phyloP scores from a whole-genome alignment of 2,329 filamentous ascomycete genomes.

The Aureobasidium mangrovei region DNA sequence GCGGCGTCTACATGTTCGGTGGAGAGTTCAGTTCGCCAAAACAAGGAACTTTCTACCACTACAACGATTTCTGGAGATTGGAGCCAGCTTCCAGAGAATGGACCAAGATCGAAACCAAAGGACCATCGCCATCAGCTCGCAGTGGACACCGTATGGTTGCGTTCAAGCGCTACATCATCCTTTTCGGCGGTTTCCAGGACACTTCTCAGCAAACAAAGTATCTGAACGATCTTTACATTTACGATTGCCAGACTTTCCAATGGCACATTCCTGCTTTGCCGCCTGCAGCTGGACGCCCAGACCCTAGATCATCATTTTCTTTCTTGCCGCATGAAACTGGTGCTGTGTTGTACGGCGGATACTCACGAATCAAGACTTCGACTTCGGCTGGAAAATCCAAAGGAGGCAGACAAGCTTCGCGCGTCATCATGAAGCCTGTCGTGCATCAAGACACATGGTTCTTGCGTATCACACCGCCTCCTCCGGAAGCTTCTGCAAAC shows the following conservation, averaged over 20 bases:
- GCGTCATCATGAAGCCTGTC: constrained; percentile 73
- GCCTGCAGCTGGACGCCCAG: constrained; percentile 74
- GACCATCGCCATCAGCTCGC: constrained; percentile 71
- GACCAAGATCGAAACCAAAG: constrained; percentile 75
- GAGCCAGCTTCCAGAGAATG: constrained; percentile 81
- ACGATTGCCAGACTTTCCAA: constrained; percentile 77
- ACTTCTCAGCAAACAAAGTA: constrained; percentile 94
- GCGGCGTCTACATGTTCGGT: constrained; percentile 83
- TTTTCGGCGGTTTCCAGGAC: constrained; percentile 96
- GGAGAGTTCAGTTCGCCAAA: constrained; percentile 96
- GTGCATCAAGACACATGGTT: constrained; percentile 96
- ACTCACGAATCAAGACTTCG: constrained; percentile 77
- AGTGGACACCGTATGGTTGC: constrained; percentile 86
- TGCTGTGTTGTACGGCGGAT: constrained; percentile 85
- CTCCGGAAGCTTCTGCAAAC: constrained; percentile 55
- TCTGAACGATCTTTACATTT: constrained; percentile 87
- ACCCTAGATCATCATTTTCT: constrained; percentile 84
- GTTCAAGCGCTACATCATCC: constrained; percentile 91
- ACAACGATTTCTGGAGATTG: constrained; percentile 95
- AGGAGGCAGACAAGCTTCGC: constrained; percentile 51
- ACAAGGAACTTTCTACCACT: constrained; percentile 97
- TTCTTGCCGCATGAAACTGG: constrained; percentile 84
- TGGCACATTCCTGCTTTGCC: constrained; percentile 75
- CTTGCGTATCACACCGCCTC: constrained; percentile 67
- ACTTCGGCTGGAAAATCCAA: constrained; percentile 51